Percentiles rank a stretch among this genome's conserved stretches.
Evolutionary conservation across 1,284 basidiomycete species (phyloP).

Genomic region (Apiotrichum gamsii): DNA sequence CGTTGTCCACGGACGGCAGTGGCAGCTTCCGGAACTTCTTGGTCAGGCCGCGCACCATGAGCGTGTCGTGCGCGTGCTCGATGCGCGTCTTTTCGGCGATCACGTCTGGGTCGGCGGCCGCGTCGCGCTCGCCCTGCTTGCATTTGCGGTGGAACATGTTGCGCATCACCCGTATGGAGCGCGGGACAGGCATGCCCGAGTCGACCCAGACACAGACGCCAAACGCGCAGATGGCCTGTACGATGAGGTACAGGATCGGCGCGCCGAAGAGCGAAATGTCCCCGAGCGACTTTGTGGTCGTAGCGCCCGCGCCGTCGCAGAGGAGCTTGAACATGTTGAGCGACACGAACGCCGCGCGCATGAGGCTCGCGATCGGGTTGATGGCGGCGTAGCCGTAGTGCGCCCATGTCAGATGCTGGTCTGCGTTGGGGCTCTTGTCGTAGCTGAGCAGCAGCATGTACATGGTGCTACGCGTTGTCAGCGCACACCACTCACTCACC

Average conservation of each 20-base stretch:
- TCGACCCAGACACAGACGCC: conserved; percentile 58
- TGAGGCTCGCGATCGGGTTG: conserved; percentile 61
- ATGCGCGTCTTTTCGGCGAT: conserved; percentile 54
- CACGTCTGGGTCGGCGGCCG: conserved; percentile 46
- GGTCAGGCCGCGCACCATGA: conserved; percentile 61
- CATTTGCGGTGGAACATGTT: background rate
- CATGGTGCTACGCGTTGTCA: conserved; percentile 47
- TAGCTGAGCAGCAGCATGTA: conserved; percentile 64
- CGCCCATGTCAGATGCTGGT: conserved; percentile 54
- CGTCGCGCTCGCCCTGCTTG: background rate
- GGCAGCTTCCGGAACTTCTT: conserved; percentile 55
- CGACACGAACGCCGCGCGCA: conserved; percentile 61
- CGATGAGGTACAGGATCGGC: conserved; percentile 66
- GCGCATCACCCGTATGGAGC: background rate
- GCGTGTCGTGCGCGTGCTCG: conserved; percentile 48
- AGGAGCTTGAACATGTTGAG: conserved; percentile 70
- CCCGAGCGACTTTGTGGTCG: conserved; percentile 53
- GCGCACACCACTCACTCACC: too few relatives aligned
- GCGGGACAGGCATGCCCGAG: conserved; percentile 53
- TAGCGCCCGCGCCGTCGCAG: conserved; percentile 56
- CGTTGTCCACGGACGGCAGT: conserved; percentile 63
- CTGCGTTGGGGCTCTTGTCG: conserved; percentile 54
- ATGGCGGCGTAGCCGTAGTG: conserved; percentile 64
- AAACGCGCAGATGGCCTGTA: conserved; percentile 55
- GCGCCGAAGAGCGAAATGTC: conserved; percentile 61